A percentile compares a stretch with the other conserved stretches of the same genome.
Conservation (phyloP, 83 land plant species). For the Isoetes engelmannii region DNA sequence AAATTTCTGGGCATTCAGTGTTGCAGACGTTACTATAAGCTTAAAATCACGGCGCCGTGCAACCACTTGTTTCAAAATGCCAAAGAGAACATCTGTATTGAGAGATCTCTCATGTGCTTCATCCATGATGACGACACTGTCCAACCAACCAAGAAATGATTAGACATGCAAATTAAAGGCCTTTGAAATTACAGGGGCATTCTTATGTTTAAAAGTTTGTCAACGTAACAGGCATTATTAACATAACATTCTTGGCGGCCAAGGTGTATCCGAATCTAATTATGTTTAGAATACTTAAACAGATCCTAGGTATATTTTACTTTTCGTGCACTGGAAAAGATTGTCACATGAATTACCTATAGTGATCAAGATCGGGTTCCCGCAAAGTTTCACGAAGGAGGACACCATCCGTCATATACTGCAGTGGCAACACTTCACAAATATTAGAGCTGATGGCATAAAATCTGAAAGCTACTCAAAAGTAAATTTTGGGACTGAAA, state of each 20-base stretch:
- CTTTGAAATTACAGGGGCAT: background rate
- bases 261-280: no score
- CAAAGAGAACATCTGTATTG: slow-evolving; percentile 92
- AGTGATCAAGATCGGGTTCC: slow-evolving; percentile 93
- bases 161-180: background rate
- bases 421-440: slow-evolving; percentile 17
- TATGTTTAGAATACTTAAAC: no score
- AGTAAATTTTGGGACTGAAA: background rate
- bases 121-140: slow-evolving; percentile 91
- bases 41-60: slow-evolving; percentile 96
- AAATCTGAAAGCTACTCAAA: background rate
- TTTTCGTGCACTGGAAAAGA: no score
- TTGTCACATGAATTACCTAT: slow-evolving; percentile 45
- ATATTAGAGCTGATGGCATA: no score
- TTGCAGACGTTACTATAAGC: slow-evolving; percentile 99
- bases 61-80: slow-evolving; percentile 75
- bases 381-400: slow-evolving; percentile 89
- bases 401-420: slow-evolving; percentile 99
- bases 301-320: no score
- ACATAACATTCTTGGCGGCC: no score
- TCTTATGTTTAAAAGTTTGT: background rate
- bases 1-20: slow-evolving; percentile 95
- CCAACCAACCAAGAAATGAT: background rate
- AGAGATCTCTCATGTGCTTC: slow-evolving; percentile 98
- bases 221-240: background rate